Evolutionary conservation across 768 basidiomycete species (phyloP), one percentile per base, ranked within the genome.

Genomic region (Erythrobasidium yunnanense): DNA sequence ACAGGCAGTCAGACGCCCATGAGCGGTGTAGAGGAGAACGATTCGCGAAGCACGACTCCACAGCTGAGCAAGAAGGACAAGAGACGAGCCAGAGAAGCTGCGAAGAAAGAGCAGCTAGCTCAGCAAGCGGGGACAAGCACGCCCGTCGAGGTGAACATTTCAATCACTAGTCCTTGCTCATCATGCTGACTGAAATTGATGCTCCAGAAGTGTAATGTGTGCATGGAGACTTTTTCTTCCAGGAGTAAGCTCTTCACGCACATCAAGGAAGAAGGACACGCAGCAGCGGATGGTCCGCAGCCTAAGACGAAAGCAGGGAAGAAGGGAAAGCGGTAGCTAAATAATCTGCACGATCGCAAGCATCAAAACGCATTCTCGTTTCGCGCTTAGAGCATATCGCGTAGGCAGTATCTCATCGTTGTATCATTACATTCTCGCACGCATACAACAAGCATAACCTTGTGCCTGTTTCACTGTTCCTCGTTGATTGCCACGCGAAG

Each of bases 1-100:
- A n/a, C n/a, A n/a, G n/a, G n/a, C n/a, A n/a, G n/a, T n/a, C n/a
- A n/a, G n/a, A n/a, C n/a, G n/a, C n/a, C n/a, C n/a, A n/a, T n/a
- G n/a, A n/a, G n/a, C n/a, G n/a, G n/a, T n/a, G n/a, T n/a, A n/a
- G n/a, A n/a, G n/a, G n/a, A n/a, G n/a, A n/a, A n/a, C n/a, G n/a
- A n/a, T n/a, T n/a, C n/a, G n/a, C n/a, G n/a, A n/a, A n/a, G n/a
- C n/a, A n/a, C n/a, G n/a, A n/a, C n/a, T n/a, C n/a, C n/a, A n/a
- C 74, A 77, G 53, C 69, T 81, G 67, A 83, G 88, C 4, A 96
- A 95, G 76, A 83, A 83, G 66, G 89, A 95, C 32, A 89, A 85
- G 75, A 79, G 92, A 51, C 81, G 84, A 53, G 85, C 85, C 18
- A 80, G 83, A 51, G 87, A 93, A 74, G 83, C 79, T 2, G 70